A percentile compares a stretch with the other conserved stretches of the same genome.
phyloP scores from a whole-genome alignment of 148 eudicot species.

The Nepenthes mirabilis region DNA sequence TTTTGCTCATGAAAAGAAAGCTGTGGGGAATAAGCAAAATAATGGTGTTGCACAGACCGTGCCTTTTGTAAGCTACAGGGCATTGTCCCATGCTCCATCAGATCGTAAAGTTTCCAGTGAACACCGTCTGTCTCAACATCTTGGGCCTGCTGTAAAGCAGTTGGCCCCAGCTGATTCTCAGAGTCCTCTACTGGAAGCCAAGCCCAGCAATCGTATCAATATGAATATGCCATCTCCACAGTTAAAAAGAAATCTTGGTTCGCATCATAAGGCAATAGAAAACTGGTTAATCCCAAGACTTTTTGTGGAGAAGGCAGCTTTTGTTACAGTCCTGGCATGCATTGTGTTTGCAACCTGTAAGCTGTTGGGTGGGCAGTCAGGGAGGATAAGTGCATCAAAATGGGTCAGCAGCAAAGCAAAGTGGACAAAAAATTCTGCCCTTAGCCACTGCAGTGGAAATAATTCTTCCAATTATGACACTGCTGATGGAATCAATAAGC shows the following conservation, averaged over 20 bases:
- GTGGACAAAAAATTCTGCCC: conserved; percentile 23
- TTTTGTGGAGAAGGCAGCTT: conserved; percentile 38
- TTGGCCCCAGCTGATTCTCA: conserved; percentile 63
- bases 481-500: conserved; percentile 21
- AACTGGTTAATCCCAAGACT: conserved; percentile 31
- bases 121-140: conserved; percentile 40
- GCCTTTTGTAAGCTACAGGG: conserved; percentile 34
- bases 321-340: conserved; percentile 57
- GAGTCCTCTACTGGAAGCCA: conserved; percentile 33
- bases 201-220: conserved; percentile 23
- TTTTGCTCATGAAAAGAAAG: conserved; percentile 55
- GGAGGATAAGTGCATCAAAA: conserved; percentile 23
- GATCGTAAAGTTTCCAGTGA: conserved; percentile 51
- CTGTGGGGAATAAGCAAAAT: conserved; percentile 34
- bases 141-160: conserved; percentile 79
- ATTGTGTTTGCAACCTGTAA: conserved; percentile 44
- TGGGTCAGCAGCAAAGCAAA: conserved; percentile 20
- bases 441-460: conserved; percentile 14
- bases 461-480: conserved; percentile 17
- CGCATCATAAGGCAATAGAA: conserved; percentile 28
- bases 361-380: conserved; percentile 29
- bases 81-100: conserved; percentile 35
- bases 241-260: conserved; percentile 67
- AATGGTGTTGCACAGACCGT: conserved; percentile 27
- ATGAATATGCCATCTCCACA: conserved; percentile 44